Percentiles rank a stretch among this genome's conserved stretches.
These are phyloP conservation scores for Monilinia fructigena DNA, from an alignment of 2,329 filamentous ascomycete species.

Conservation along the genomic window DNA sequence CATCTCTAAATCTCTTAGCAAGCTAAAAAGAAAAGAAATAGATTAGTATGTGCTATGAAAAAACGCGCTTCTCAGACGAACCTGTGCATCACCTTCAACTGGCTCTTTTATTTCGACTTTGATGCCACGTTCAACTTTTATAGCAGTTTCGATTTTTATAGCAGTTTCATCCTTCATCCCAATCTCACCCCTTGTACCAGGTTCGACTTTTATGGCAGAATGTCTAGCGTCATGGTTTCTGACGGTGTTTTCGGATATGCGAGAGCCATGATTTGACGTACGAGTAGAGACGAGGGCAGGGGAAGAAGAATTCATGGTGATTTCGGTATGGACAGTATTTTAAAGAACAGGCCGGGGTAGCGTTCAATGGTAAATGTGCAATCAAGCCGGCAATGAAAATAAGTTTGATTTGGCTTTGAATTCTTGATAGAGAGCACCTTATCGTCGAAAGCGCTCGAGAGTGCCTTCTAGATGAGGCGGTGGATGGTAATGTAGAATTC, in stretches of 20 bases:
- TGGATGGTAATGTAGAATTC: neutral
- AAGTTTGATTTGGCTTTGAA: neutral
- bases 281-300: constrained; percentile 16
- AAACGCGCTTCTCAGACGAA: constrained; percentile 18
- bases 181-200: constrained; percentile 8
- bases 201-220: neutral
- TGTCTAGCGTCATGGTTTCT: constrained; percentile 25
- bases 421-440: constrained; percentile 4
- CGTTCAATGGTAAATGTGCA: neutral
- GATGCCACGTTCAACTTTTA: constrained; percentile 14
- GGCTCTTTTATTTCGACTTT: constrained; percentile 21
- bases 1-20: constrained; percentile 40
- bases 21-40: constrained; percentile 29
- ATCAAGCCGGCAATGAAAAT: neutral
- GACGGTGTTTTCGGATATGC: constrained; percentile 9
- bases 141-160: neutral
- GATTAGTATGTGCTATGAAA: constrained; percentile 21
- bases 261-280: constrained; percentile 14
- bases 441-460: neutral
- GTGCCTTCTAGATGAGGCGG: constrained; percentile 1
- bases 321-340: constrained; percentile 8
- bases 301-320: constrained; percentile 27
- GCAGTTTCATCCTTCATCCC: constrained; percentile 14
- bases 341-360: constrained; percentile 1
- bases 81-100: constrained; percentile 27